Base-by-base conservation (phyloP, 768 basidiomycete genomes). In the Phlebiopsis flavidoalba region DNA sequence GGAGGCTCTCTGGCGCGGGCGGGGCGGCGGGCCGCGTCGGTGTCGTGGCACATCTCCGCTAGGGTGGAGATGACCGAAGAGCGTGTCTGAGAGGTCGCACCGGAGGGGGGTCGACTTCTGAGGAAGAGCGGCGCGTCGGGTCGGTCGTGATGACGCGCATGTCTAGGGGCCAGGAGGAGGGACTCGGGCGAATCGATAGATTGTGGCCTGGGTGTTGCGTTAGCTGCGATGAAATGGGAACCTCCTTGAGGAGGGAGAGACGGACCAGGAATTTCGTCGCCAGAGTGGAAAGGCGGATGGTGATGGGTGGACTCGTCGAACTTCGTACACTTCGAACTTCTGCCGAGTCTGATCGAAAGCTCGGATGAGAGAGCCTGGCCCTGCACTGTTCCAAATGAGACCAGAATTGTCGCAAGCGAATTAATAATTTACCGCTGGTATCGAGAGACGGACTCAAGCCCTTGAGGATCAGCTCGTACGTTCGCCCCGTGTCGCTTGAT, bases 181-280 rank as follows among this genome's bases (percentile, higher is more conserved):
- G 85, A 82, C 67, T 93, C 91, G 0, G n/a, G 90, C 89, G 69
- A 86, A 92, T n/a, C n/a, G 7, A 85, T 79, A n/a, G 58, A 92
- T 86, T 1, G 89, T 89, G 6, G 91, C 91, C 91, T 93, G 63
- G 17, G 26, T 3, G 40, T 3, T 17, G 37, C 14, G 40, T 43
- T 17, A 43, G 40, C n/a, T n/a, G n/a, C 8, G 40, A 17, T n/a
- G 40, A 43, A 8, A 17, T 12, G 40, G 12, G n/a, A n/a, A n/a
- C n/a, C n/a, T n/a, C n/a, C n/a, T n/a, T n/a, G n/a, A n/a, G n/a
- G 40, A 43, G 15, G 10, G 12, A 17, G 33, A 35, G 14, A 70
- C 79, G 60, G 63, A 91, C 92, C 61, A 86, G 91, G 73, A 94
- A 92, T 74, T 94, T n/a, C n/a, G n/a, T n/a, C 92, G 40, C 88